Percentiles rank a stretch among this genome's conserved stretches.
Conservation (phyloP, 805 yeast genomes). For the Pichia kluyveri region DNA sequence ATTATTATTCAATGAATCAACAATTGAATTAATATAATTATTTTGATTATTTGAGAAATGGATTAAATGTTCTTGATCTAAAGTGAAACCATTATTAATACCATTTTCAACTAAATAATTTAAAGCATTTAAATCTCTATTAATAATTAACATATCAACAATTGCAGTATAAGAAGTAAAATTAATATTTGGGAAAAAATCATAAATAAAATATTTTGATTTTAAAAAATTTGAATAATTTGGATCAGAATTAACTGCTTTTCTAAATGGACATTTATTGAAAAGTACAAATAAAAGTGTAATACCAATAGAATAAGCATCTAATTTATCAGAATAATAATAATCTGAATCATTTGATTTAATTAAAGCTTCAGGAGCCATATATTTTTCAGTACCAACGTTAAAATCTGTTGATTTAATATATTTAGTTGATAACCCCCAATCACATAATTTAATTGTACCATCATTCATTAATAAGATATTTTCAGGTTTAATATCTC, state of each 20-base stretch:
- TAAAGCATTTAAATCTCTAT: slow-evolving; percentile 32
- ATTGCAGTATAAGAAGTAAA: slow-evolving; percentile 32
- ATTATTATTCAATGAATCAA: slow-evolving; percentile 3
- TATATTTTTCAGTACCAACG: slow-evolving; percentile 52
- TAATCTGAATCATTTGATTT: slow-evolving; percentile 6
- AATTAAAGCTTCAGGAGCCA: slow-evolving; percentile 42
- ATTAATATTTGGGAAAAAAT: slow-evolving; percentile 40
- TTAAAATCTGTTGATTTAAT: slow-evolving; percentile 26
- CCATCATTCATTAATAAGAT: slow-evolving; percentile 44
- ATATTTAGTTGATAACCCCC: slow-evolving; percentile 54
- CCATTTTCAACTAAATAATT: slow-evolving; percentile 21
- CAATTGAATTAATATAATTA: slow-evolving; percentile 7
- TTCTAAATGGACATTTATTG: slow-evolving; percentile 45
- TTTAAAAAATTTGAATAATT: slow-evolving; percentile 36
- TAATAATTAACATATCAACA: slow-evolving; percentile 32
- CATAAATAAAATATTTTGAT: slow-evolving; percentile 35
- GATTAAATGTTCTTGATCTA: slow-evolving; percentile 35
- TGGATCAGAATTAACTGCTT: slow-evolving; percentile 29
- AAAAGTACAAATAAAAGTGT: slow-evolving; percentile 41
- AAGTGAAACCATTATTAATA: slow-evolving; percentile 30
- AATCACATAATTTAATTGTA: slow-evolving; percentile 56
- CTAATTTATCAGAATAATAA: slow-evolving; percentile 39
- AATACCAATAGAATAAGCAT: slow-evolving; percentile 47
- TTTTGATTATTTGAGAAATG: slow-evolving; percentile 14
- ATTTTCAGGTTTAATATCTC: slow-evolving; percentile 72